Evolutionary conservation across 306 rosid genomes (phyloP), one percentile per base, ranked within the genome.

Genomic region (Carpinus viminea): DNA sequence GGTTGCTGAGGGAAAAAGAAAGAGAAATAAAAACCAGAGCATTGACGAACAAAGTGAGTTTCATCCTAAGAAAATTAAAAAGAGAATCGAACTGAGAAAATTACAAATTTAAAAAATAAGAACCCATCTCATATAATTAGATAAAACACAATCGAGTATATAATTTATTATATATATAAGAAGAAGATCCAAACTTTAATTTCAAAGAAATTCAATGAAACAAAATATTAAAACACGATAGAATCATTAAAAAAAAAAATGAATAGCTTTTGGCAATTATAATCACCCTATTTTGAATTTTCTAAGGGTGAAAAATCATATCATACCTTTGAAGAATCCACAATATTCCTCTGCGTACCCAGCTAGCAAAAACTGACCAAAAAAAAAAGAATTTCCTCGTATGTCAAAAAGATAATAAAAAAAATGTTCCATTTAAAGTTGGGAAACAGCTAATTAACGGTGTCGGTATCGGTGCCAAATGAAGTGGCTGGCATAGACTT

Each of bases 311-410:
- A 53, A 26, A 75, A 16, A 4, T 81, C 54, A 12, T 60, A 4
- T 81, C 54, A 12, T 60, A 78, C 83, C 77, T 75, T 36, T 28
- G 69, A 45, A 48, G 80, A 75, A 74, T 78, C 83, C 83, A 83
- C 13, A 18, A 41, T 31, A 31, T 31, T n/a, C 48, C 72, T 41
- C 26, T 10, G 2, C 50, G 26, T 24, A 24, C 26, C 26, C 26
- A 24, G 26, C 11, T 6, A 18, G 28, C 50, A 41, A 20, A 16
- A 38, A 38, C 48, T 17, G 71, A 15, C 7, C 1, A 24, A 24
- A 24, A 24, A 24, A 64, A 3, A 1, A 17, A 8, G 50, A 0
- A 18, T 38, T 34, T 17, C 8, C 4, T 8, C 10, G 13, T 47
- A 11, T 47, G 51, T 47, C 43, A 31, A 34, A 64, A 66, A 12